Evolutionary conservation across 139 green algal genomes (phyloP), one percentile per base, ranked within the genome.

Genomic region (Chlorella sp.): DNA sequence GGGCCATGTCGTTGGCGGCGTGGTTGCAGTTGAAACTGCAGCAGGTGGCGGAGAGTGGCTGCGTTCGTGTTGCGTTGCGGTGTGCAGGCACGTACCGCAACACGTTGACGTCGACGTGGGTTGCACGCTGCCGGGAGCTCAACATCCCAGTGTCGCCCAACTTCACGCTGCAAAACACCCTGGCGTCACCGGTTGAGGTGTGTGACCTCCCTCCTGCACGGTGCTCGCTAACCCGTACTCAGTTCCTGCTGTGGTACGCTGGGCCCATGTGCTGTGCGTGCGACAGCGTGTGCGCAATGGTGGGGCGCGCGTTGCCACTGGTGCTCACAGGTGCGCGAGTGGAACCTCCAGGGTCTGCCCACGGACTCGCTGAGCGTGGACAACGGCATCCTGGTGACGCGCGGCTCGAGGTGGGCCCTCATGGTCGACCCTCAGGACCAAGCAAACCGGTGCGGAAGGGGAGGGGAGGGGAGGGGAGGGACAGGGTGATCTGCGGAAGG

Each of bases 391-490:
- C 74, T 96, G 22, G 86, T 90, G 29, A 89, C 82, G 2, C 76
- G 81, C 59, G 85, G 70, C 63, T 80, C 63, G 51, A 55, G 90
- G 0, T 94, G 89, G 90, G 88, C 90, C 32, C 78, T 96, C 24
- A 88, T 92, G 74, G 92, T 96, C 24, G 90, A 96, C 74, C 85
- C 84, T 22, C 86, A 91, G 62, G 83, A 80, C 31, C 89, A 95
- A 69, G 89, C 89, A 20, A 90, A 89, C 81, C 77, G 71, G 79
- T 85, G 31, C 1, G 60, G 14, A 1, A 2, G 5, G 20, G 42
- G 42, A 55, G 42, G 17, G 42, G 17, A 55, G 42, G 42, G 42
- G n/a, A n/a, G n/a, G n/a, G n/a, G n/a, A n/a, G n/a, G n/a, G n/a
- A n/a, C n/a, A n/a, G n/a, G n/a, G n/a, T n/a, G n/a, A n/a, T n/a